These are phyloP conservation scores for Tetragonia tetragonoides DNA, from an alignment of 148 eudicot genomes.

Conservation along the genomic window DNA sequence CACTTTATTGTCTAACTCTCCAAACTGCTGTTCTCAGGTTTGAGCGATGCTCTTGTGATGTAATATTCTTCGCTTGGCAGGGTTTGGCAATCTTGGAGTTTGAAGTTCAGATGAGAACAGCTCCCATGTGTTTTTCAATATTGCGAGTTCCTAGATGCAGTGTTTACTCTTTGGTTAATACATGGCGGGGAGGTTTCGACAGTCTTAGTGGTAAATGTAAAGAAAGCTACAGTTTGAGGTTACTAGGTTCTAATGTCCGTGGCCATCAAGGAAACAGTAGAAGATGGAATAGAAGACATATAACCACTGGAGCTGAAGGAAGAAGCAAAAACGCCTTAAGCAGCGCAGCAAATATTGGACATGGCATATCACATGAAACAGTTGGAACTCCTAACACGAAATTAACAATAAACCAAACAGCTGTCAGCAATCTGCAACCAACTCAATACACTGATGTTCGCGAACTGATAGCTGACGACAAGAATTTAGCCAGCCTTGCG, in stretches of 20 bases:
- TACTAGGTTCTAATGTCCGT: constrained; percentile 39
- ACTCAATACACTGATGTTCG: constrained; percentile 41
- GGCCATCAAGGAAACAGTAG: constrained; percentile 45
- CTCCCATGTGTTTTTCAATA: constrained; percentile 65
- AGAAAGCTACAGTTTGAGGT: constrained; percentile 33
- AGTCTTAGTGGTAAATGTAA: constrained; percentile 29
- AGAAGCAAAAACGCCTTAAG: constrained; percentile 33
- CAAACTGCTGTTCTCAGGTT: constrained; percentile 19
- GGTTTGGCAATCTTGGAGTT: constrained; percentile 16
- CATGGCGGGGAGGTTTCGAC: constrained; percentile 50
- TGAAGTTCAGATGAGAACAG: constrained; percentile 51
- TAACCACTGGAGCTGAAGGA: constrained; percentile 46
- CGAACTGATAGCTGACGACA: constrained; percentile 40
- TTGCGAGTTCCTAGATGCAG: constrained; percentile 60
- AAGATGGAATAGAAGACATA: constrained; percentile 56
- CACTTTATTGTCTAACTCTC: background rate
- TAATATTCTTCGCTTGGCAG: constrained; percentile 25
- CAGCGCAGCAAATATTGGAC: constrained; percentile 41
- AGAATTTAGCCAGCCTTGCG: constrained; percentile 43
- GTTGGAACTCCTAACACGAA: constrained; percentile 24
- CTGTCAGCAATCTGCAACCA: constrained; percentile 33
- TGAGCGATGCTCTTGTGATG: constrained; percentile 28
- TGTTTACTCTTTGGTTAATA: constrained; percentile 47
- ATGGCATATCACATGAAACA: constrained; percentile 41
- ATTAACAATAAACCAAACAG: constrained; percentile 32